phyloP scores from a whole-genome alignment of 2,329 filamentous ascomycete genomes.

The Talaromyces sp. region DNA sequence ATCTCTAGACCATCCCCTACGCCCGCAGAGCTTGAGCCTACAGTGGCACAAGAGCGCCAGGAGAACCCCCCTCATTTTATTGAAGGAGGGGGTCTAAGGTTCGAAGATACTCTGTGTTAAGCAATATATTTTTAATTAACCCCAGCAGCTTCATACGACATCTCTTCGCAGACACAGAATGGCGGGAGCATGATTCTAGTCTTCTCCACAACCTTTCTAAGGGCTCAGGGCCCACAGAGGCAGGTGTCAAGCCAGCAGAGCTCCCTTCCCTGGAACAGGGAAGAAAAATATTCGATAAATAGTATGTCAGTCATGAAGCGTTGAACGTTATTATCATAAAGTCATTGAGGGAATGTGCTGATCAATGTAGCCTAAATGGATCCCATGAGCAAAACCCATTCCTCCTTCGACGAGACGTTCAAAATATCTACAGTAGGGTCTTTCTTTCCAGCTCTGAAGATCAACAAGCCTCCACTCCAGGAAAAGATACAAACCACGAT shows the following conservation, averaged over 20 bases:
- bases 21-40: neutral
- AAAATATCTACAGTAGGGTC: slow-evolving; percentile 19
- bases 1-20: neutral
- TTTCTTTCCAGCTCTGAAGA: slow-evolving; percentile 14
- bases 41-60: neutral
- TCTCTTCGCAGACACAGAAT: slow-evolving; percentile 21
- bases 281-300: slow-evolving; percentile 20
- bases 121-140: neutral
- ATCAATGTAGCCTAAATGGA: slow-evolving; percentile 12
- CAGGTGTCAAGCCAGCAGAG: slow-evolving; percentile 13
- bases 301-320: too few species aligned
- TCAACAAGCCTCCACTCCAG: neutral
- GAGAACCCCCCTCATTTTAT: slow-evolving; percentile 20
- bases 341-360: too few species aligned
- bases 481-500: slow-evolving; percentile 26
- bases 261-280: slow-evolving; percentile 17
- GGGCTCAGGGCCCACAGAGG: slow-evolving; percentile 13
- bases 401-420: slow-evolving; percentile 23
- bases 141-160: slow-evolving; percentile 20
- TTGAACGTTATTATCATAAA: too few species aligned
- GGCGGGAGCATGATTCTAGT: slow-evolving; percentile 23
- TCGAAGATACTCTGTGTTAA: too few species aligned
- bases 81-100: slow-evolving; percentile 26
- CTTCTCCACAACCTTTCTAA: slow-evolving; percentile 19
- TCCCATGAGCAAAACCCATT: slow-evolving; percentile 28